Evolutionary conservation across 352 stramenopile genomes (phyloP), one percentile per base, ranked within the genome.

Genomic region (Phytophthora rubi): DNA sequence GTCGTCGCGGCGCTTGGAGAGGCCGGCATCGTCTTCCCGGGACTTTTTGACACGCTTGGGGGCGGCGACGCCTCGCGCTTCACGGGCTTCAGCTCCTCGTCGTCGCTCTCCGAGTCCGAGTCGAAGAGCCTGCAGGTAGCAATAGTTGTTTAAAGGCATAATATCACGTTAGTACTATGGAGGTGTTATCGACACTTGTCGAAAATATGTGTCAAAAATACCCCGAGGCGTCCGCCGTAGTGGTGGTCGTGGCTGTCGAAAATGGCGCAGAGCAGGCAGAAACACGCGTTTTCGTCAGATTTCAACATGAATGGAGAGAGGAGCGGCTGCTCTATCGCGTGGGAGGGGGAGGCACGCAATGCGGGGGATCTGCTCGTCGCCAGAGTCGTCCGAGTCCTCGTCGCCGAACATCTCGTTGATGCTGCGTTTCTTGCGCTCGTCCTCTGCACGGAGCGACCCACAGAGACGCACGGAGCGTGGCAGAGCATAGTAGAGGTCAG

Each of bases 391-490:
- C 71, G 83, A 92, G 68, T 91, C 83, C 61, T 94, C 86, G 55
- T 93, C 88, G 39, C 88, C 88, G 68, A 95, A 95, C 88, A 95
- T 95, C 65, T 95, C 86, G 65, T 93, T 93, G 71, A 95, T 93
- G 64, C 82, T 91, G 73, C 82, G 81, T 76, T 93, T 95, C 79
- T 92, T 93, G 62, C 80, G 83, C 64, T 92, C 85, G 51, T 95
- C 83, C 52, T 93, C 83, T 92, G 67, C 45, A 62, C 9, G 6
- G 10, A 15, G 8, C 15, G 51, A 12, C 23, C 23, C 23, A 26
- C 23, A 26, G 23, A 26, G 23, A 26, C 23, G 23, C 23, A 26
- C 23, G 26, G 60, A 44, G 6, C 7, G 49, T 18, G 7, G 9
- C 5, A 66, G 32, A 23, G 45, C 7, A 44, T 12, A 28, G 1